Evolutionary conservation across 768 basidiomycete species (phyloP), one percentile per base, ranked within the genome.

Genomic region (Mycena capillaripes): DNA sequence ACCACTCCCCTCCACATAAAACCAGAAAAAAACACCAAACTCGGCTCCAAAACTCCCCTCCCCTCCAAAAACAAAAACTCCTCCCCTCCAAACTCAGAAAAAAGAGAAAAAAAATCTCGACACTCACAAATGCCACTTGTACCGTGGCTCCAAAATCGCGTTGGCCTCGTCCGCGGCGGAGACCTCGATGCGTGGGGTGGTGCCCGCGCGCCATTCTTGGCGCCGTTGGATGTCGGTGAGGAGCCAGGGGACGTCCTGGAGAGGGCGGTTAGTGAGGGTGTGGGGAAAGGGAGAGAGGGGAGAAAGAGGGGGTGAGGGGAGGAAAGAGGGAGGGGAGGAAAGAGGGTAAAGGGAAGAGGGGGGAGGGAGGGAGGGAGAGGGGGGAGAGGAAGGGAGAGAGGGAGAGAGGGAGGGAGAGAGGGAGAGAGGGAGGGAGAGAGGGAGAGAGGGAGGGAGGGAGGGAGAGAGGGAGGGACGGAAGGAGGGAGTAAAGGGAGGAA

Each of bases 111-210:
- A n/a, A n/a, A n/a, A n/a, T n/a, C n/a, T n/a, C n/a, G n/a, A n/a
- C n/a, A n/a, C n/a, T n/a, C n/a, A n/a, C 34, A 23, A 16, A 68
- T 11, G 30, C 74, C 74, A 75, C 59, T 71, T 72, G 58, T 40
- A 69, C 21, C 52, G 25, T 19, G 74, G 66, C 60, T 72, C 74
- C 17, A 66, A 57, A 38, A 75, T 75, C 4, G 74, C 74, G 58
- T 65, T 66, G 34, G 66, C 67, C 29, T 75, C 70, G 70, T 75
- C 74, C 9, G 50, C 66, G 29, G 60, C 66, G 36, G 73, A 75
- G 27, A 75, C 70, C 23, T 16, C 53, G 52, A 75, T 71, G 8
- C 34, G 46, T 1, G 73, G 73, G 23, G 66, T 67, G 23, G 73
- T 75, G 14, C 19, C 74, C 11, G 25, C 29, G 57, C 48, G 19